Evolutionary conservation across 1,284 basidiomycete species (phyloP).

Genomic region (Malassezia sympodialis): DNA sequence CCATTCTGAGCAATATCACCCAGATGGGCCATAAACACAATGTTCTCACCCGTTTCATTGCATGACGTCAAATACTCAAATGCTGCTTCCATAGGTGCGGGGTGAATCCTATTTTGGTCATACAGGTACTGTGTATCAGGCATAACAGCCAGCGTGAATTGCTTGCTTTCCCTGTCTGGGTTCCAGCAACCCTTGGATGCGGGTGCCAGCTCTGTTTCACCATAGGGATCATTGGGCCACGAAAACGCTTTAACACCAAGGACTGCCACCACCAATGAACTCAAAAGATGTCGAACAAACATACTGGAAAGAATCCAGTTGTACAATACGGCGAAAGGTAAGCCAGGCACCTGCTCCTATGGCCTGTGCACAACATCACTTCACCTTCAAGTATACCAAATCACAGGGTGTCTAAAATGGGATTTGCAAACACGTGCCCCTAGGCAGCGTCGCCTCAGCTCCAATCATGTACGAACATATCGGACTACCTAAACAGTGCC

Average conservation of each 20-base stretch:
- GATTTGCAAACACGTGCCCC: not conserved
- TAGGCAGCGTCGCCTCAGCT: not conserved
- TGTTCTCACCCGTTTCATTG: not conserved
- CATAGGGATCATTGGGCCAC: conserved; percentile 3
- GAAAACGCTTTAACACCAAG: not conserved
- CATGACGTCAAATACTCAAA: conserved; percentile 2
- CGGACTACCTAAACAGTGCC: not conserved
- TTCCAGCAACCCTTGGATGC: conserved; percentile 1
- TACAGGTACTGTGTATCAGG: conserved; percentile 8
- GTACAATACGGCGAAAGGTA: not conserved
- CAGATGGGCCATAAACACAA: conserved; percentile 6
- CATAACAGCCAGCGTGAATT: conserved; percentile 5
- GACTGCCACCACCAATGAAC: not conserved
- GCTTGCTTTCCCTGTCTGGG: not conserved
- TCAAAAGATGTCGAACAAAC: not conserved
- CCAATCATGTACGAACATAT: not conserved
- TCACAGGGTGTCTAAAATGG: not conserved
- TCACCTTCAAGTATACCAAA: not conserved
- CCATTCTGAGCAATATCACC: conserved; percentile 5
- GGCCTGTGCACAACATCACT: not conserved
- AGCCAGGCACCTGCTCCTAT: not conserved
- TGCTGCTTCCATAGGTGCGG: not conserved
- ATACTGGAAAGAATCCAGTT: not conserved
- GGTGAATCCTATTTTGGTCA: conserved; percentile 3
- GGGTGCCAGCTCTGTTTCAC: not conserved